Evolutionary conservation across 1,139 yeast species (phyloP), one percentile per base, ranked within the genome.

Genomic region (Hyphopichia buzzinii): DNA sequence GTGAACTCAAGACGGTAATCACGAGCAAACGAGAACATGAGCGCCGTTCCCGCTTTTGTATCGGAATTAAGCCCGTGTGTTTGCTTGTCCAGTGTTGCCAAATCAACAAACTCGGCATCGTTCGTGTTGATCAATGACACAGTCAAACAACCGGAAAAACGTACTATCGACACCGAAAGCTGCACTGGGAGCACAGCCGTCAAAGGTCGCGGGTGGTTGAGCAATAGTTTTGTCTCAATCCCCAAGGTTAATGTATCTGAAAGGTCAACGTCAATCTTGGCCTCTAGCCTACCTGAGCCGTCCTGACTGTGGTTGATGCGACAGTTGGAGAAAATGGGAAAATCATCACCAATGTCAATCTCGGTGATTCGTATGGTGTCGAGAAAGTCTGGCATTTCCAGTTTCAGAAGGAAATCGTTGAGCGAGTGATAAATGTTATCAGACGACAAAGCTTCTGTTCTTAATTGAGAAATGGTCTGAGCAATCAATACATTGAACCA

Each of bases 401-500:
- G 75, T 19, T 57, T 59, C 36, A 71, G 67, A 33, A 72, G 49
- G 43, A 76, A 78, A 34, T 72, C 75, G 49, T 84, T 81, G 38
- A 92, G 65, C 2, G 90, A 81, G 46, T 84, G 83, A 41, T 89
- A 79, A 23, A 94, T 84, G 54, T 89, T 89, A 57, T 92, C 95
- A 31, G 89, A 79, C 36, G 77, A 71, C 41, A 87, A 63, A 0
- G 97, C 97, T 55, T 92, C 97, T 15, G 81, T 75, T 41, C 99
- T 73, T 41, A 89, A 74, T 49, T 90, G 96, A 16, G 88, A 79
- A 17, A 92, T 82, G 4, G 90, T 83, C 55, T 94, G 97, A 0
- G 97, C 98, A 16, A 92, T 76, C 33, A 92, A 67, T 1, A 92
- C 97, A 50, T 92, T 92, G 56, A 92, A 88, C 98, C 99, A 92